phyloP scores from a whole-genome alignment of 2,329 filamentous ascomycete genomes.

The Sphaceloma murrayae region DNA sequence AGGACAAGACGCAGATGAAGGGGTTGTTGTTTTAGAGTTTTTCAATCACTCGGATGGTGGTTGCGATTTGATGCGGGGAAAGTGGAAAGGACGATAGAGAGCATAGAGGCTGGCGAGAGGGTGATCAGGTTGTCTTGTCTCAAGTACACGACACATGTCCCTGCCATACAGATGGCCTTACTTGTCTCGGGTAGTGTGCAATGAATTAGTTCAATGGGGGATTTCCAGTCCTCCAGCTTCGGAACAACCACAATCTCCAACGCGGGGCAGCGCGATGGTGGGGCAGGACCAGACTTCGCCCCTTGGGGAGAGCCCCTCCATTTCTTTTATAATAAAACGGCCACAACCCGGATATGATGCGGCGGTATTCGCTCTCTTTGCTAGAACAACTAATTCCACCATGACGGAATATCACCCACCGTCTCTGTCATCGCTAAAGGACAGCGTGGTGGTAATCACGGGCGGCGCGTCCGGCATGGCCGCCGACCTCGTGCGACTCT shows the following conservation, averaged over 20 bases:
- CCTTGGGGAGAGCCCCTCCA: neutral
- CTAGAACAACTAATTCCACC: neutral
- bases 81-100: no score
- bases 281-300: conserved; percentile 8
- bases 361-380: no score
- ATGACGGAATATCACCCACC: conserved; percentile 13
- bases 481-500: conserved; percentile 33
- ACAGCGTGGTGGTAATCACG: conserved; percentile 29
- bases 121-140: no score
- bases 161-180: no score
- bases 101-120: no score
- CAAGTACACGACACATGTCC: no score
- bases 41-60: no score
- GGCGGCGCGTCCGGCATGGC: conserved; percentile 40
- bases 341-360: neutral
- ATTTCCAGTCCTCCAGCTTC: conserved; percentile 5
- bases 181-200: no score
- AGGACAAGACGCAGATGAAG: conserved; percentile 42
- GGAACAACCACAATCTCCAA: conserved; percentile 7
- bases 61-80: no score
- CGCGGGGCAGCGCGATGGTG: conserved; percentile 10
- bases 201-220: neutral
- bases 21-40: conserved; percentile 45
- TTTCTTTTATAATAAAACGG: conserved; percentile 7
- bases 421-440: conserved; percentile 17